Conservation (phyloP, 2,329 filamentous ascomycete genomes). For the Penicillium sclerotigenum region DNA sequence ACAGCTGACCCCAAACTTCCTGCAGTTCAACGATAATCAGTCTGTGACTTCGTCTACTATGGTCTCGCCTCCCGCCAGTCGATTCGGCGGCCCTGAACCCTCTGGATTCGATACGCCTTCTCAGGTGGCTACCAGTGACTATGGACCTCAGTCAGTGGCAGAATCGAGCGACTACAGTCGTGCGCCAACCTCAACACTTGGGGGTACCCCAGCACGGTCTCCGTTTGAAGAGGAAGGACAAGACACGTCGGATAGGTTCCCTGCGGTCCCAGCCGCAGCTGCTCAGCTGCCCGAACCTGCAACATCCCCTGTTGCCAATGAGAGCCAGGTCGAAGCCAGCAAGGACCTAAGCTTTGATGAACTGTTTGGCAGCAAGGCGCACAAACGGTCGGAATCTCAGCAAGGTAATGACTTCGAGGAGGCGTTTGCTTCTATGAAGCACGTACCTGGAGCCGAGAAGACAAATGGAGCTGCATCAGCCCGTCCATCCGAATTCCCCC, state of each 20-base stretch:
- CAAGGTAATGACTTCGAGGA: constrained; percentile 48
- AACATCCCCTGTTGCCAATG: constrained; percentile 42
- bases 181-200: constrained; percentile 14
- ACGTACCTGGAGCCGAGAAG: constrained; percentile 47
- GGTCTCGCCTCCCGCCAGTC: constrained; percentile 68
- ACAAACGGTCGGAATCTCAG: constrained; percentile 46
- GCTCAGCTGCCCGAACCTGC: constrained; percentile 34
- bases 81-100: constrained; percentile 54
- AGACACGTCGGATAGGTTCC: constrained; percentile 21
- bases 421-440: constrained; percentile 47
- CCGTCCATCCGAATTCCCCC: constrained; percentile 72
- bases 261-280: constrained; percentile 17
- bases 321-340: constrained; percentile 20
- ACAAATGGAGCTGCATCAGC: constrained; percentile 28
- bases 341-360: constrained; percentile 47
- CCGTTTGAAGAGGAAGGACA: constrained; percentile 38
- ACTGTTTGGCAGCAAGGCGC: constrained; percentile 44
- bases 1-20: constrained; percentile 72
- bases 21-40: constrained; percentile 66
- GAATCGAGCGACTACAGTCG: constrained; percentile 24
- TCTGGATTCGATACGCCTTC: constrained; percentile 47
- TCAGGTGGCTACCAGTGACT: constrained; percentile 33
- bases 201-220: constrained; percentile 22
- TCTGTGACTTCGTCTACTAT: constrained; percentile 75
- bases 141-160: constrained; percentile 30